Conservation (phyloP, 1,284 basidiomycete genomes). For the Crucibulum cyathiforme region DNA sequence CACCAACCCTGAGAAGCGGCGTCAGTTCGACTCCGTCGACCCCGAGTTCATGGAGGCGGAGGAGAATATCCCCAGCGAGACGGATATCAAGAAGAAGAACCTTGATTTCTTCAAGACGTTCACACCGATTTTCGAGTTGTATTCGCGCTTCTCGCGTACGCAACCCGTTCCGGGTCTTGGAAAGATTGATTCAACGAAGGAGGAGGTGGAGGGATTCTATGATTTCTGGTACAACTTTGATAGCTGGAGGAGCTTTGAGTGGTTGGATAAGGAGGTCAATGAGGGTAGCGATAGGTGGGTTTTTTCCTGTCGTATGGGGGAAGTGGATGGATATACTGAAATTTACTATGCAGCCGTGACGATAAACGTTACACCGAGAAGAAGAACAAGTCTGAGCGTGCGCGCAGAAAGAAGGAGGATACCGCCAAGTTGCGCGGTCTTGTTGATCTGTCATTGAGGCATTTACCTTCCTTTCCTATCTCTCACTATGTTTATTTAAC, state of each 20-base stretch:
- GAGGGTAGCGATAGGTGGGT: slow-evolving; percentile 93
- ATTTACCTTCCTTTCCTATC: slow-evolving; percentile 3
- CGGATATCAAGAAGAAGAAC: slow-evolving; percentile 64
- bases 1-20: slow-evolving; percentile 84
- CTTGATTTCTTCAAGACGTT: slow-evolving; percentile 66
- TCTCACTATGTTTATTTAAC: not conserved
- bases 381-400: slow-evolving; percentile 98
- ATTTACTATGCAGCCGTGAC: slow-evolving; percentile 71
- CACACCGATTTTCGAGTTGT: slow-evolving; percentile 86
- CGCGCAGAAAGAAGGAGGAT: slow-evolving; percentile 97
- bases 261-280: slow-evolving; percentile 98
- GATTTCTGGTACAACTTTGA: slow-evolving; percentile 99
- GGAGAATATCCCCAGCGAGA: slow-evolving; percentile 76
- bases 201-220: slow-evolving; percentile 92
- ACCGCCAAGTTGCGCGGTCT: slow-evolving; percentile 87
- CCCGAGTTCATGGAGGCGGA: slow-evolving; percentile 77
- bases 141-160: slow-evolving; percentile 88
- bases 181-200: slow-evolving; percentile 73
- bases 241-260: slow-evolving; percentile 98
- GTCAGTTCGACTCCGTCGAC: slow-evolving; percentile 98
- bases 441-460: slow-evolving; percentile 85
- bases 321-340: slow-evolving; percentile 8
- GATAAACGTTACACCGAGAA: slow-evolving; percentile 99
- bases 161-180: slow-evolving; percentile 91
- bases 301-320: not conserved